Conservation (phyloP, 306 rosid genomes). For the Rosa persica region DNA sequence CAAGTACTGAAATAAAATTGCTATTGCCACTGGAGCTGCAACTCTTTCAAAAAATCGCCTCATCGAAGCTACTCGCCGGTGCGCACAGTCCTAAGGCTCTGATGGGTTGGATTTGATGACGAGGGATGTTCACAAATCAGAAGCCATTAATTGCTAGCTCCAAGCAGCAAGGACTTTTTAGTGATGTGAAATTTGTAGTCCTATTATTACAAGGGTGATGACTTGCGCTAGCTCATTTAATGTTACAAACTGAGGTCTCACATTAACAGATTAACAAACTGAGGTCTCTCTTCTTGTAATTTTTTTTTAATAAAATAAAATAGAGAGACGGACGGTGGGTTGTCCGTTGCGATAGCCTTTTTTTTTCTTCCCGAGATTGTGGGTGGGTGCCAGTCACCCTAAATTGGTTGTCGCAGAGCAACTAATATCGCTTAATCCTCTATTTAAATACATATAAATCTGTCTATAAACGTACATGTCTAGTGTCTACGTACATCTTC, state of each 20-base stretch:
- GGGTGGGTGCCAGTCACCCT: no score
- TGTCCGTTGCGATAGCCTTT: no score
- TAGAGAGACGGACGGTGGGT: no score
- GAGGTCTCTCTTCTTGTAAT: no score
- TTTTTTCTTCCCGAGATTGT: no score
- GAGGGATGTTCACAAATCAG: neutral
- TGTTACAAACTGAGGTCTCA: neutral
- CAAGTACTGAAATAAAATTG: conserved; percentile 19
- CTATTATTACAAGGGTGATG: neutral
- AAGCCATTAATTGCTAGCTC: neutral
- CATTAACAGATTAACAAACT: neutral
- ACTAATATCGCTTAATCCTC: no score
- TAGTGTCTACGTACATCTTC: neutral
- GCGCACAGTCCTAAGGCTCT: conserved; percentile 14
- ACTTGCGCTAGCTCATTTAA: neutral
- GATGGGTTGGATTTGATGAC: neutral
- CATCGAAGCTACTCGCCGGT: conserved; percentile 18
- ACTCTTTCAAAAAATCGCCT: conserved; percentile 18
- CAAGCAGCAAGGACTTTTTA: neutral
- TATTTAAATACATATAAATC: no score
- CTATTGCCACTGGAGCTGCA: conserved; percentile 21
- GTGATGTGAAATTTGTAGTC: neutral
- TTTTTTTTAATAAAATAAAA: no score
- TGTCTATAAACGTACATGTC: no score
- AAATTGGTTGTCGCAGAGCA: no score